Base-by-base conservation (phyloP, 108 stramenopile genomes). In the Stephanodiscus minutulus region DNA sequence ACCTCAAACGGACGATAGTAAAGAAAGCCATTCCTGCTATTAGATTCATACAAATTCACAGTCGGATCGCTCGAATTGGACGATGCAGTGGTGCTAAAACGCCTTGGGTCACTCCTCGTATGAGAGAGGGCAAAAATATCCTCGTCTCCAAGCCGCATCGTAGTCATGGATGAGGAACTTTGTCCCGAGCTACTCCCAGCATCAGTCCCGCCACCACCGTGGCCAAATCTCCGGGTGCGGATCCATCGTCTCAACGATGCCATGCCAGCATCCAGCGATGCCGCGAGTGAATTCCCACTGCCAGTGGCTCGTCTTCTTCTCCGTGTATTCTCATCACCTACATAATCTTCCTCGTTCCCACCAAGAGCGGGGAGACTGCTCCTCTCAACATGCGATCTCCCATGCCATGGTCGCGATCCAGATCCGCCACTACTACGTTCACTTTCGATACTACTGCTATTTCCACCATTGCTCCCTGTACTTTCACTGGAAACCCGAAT, bases 231-330 rank as follows among this genome's bases (percentile, higher is more conserved):
- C 41, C 76, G 79, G 29, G 84, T 62, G 24, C 84, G 82, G 48
- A 86, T 82, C 88, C 88, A 86, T 46, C 78, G 43, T 36, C 83
- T 56, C 17, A 88, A 58, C 11, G 84, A 50, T 3, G 79, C 74
- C 88, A 88, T 88, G n/a, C 88, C 88, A 27, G 83, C 73, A 74
- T 88, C 88, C 43, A 88, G 59, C 13, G 85, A 86, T 10, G 74
- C 61, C 41, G 41, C 7, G 15, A 72, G 65, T 33, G 44, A 46
- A 60, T 28, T 59, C 25, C 41, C 55, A 20, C 35, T 68, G 21
- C 10, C 39, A 39, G 7, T 59, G 28, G 64, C 10, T 56, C 55
- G 37, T 37, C 36, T 68, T 39, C 50, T 46, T 70, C 35, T 52
- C 62, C 18, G 59, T 18, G 43, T 27, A 22, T 49, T 20, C 20